Evolutionary conservation across 2,329 filamentous ascomycete genomes (phyloP).

Genomic region (Tympanopsis confertula): DNA sequence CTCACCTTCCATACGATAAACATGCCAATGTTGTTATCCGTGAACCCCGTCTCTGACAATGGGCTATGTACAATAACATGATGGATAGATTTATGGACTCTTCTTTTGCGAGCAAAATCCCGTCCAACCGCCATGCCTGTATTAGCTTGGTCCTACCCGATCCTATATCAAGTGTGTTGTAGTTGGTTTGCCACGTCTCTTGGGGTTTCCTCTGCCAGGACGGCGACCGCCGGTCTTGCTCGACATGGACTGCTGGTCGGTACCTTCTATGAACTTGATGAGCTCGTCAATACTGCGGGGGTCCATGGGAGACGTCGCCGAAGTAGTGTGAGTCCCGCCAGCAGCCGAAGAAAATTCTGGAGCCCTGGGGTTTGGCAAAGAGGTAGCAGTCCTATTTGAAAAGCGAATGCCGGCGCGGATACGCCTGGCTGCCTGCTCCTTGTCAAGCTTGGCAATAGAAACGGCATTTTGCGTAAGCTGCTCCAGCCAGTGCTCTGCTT

Average conservation of each 20-base stretch:
- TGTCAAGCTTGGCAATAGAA: slow-evolving; percentile 83
- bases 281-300: slow-evolving; percentile 84
- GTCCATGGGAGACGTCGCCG: slow-evolving; percentile 37
- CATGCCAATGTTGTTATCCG: too few relatives aligned
- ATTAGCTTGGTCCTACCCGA: too few relatives aligned
- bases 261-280: slow-evolving; percentile 85
- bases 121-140: too few relatives aligned
- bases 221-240: slow-evolving; percentile 39
- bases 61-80: too few relatives aligned
- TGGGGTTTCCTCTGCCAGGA: slow-evolving; percentile 39
- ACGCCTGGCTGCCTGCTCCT: slow-evolving; percentile 38
- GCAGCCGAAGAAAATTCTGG: slow-evolving; percentile 12
- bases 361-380: slow-evolving; percentile 31
- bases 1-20: too few relatives aligned
- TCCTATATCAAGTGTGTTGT: too few relatives aligned
- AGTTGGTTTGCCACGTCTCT: slow-evolving; percentile 40
- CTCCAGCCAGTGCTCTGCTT: slow-evolving; percentile 91
- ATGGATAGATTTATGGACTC: too few relatives aligned
- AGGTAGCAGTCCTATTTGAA: slow-evolving; percentile 49
- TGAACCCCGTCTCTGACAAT: too few relatives aligned
- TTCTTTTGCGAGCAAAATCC: too few relatives aligned
- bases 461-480: slow-evolving; percentile 94
- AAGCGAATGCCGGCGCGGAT: slow-evolving; percentile 62
- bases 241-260: slow-evolving; percentile 33
- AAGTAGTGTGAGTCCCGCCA: slow-evolving; percentile 10